Evolutionary conservation across 2,329 filamentous ascomycete genomes (phyloP).

Genomic region (Grosmannia clavigera): DNA sequence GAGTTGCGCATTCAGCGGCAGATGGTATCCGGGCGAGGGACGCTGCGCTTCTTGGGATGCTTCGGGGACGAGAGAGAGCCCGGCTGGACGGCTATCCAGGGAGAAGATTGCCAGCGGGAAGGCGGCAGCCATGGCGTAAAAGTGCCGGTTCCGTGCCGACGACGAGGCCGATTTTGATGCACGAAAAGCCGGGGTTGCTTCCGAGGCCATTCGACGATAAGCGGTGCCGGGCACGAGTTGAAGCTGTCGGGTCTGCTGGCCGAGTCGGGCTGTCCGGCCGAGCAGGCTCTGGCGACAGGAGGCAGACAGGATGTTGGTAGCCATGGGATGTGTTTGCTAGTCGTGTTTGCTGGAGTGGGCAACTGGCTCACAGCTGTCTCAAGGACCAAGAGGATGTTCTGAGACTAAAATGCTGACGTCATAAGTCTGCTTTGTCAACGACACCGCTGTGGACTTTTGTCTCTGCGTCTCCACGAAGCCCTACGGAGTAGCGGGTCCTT

Average conservation of each 20-base stretch:
- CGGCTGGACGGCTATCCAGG: not conserved
- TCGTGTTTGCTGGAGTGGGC: not conserved
- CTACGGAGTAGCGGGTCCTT: no score
- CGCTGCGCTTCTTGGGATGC: not conserved
- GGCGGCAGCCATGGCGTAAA: conserved; percentile 6
- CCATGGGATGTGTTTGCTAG: not conserved
- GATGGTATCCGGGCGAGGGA: not conserved
- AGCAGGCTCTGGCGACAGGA: not conserved
- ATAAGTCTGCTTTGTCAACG: not conserved
- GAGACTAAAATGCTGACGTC: not conserved
- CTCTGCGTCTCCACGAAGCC: no score
- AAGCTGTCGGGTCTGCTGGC: not conserved
- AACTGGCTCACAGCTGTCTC: not conserved
- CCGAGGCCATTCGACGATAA: not conserved
- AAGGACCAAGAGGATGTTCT: not conserved
- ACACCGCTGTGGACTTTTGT: not conserved
- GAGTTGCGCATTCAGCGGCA: conserved; percentile 19
- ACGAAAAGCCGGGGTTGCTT: not conserved
- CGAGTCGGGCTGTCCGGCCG: not conserved
- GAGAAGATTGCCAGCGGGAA: conserved; percentile 3
- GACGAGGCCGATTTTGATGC: not conserved
- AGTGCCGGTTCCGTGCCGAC: not conserved
- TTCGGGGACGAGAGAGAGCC: no score
- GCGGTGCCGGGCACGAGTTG: not conserved
- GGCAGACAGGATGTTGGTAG: not conserved